Evolutionary conservation across 768 basidiomycete genomes (phyloP), one percentile per base, ranked within the genome.

Genomic region (Pleurotus citrinopileatus): DNA sequence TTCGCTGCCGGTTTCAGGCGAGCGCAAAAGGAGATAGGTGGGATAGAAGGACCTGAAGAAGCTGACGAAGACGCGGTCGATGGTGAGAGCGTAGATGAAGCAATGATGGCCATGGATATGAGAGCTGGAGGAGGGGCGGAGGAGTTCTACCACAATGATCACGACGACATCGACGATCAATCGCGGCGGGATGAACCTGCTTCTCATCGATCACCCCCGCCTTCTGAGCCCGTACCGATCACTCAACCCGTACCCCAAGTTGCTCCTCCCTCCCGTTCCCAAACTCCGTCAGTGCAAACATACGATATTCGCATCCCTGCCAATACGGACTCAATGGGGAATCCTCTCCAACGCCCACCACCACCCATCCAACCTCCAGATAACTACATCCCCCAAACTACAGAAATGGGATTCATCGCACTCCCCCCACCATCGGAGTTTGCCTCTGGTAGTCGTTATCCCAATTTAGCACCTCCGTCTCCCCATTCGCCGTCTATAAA

Each of bases 1-100:
- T 66, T 79, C 69, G 68, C 78, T 67, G 73, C 77, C 71, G 73
- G 85, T 58, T 50, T 75, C 22, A 52, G 42, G 32, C 36, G 57
- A 8, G 54, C 53, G 8, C 57, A 42, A 32, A 28, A 22, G 22
- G 37, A 36, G 15, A 12, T 34, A 9, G 48, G 20, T 29, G 37
- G 2, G 32, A 32, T 26, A 12, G 42, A 20, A 22, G 40, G n/a
- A n/a, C n/a, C n/a, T n/a, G n/a, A n/a, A n/a, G n/a, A n/a, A n/a
- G n/a, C n/a, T n/a, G n/a, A 17, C 36, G 40, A 43, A 4, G 27
- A 17, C 10, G 10, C 29, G n/a, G 15, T 9, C 13, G 7, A 4
- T 28, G 52, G 5, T 2, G 38, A n/a, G 7, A 36, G 23, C 32
- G 12, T 53, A 8, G 52, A 53, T 19, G 26, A 19, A 25, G 45